phyloP scores from a whole-genome alignment of 148 eudicot genomes.

The Spergularia marina region DNA sequence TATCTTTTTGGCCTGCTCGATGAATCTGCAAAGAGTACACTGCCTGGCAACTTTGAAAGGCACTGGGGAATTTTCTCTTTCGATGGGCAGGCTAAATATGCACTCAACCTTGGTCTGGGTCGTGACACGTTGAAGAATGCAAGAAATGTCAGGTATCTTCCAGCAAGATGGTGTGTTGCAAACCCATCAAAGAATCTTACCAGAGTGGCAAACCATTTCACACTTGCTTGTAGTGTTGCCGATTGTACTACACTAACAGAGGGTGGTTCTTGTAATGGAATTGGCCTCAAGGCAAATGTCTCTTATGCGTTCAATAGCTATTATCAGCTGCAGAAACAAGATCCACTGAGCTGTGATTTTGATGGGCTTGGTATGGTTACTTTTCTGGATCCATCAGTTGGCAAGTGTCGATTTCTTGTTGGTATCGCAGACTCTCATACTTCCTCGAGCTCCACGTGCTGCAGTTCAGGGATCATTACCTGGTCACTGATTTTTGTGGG shows the following conservation, averaged over 20 bases:
- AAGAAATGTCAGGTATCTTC: conserved; percentile 62
- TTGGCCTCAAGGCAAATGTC: conserved; percentile 74
- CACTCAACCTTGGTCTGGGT: conserved; percentile 61
- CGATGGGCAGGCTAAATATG: conserved; percentile 82
- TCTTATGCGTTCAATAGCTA: conserved; percentile 87
- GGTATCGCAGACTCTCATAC: conserved; percentile 42
- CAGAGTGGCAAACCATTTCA: conserved; percentile 45
- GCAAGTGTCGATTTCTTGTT: conserved; percentile 71
- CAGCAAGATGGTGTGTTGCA: conserved; percentile 81
- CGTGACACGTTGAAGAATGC: conserved; percentile 58
- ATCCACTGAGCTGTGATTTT: conserved; percentile 67
- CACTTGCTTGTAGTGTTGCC: conserved; percentile 65
- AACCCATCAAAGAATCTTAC: conserved; percentile 59
- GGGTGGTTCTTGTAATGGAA: conserved; percentile 74
- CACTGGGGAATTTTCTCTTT: conserved; percentile 90
- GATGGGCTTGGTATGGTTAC: conserved; percentile 84
- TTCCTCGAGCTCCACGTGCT: conserved; percentile 29
- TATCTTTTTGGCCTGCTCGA: conserved; percentile 75
- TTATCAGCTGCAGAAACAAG: conserved; percentile 69
- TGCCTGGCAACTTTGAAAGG: conserved; percentile 85
- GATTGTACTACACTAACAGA: conserved; percentile 70
- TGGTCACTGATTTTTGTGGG: conserved; percentile 15
- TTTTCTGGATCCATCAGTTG: conserved; percentile 73
- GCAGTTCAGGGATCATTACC: neutral
- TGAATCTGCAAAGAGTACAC: conserved; percentile 68